Evolutionary conservation across 2,329 filamentous ascomycete genomes (phyloP), one percentile per base, ranked within the genome.

Genomic region (Penicillium sp.): DNA sequence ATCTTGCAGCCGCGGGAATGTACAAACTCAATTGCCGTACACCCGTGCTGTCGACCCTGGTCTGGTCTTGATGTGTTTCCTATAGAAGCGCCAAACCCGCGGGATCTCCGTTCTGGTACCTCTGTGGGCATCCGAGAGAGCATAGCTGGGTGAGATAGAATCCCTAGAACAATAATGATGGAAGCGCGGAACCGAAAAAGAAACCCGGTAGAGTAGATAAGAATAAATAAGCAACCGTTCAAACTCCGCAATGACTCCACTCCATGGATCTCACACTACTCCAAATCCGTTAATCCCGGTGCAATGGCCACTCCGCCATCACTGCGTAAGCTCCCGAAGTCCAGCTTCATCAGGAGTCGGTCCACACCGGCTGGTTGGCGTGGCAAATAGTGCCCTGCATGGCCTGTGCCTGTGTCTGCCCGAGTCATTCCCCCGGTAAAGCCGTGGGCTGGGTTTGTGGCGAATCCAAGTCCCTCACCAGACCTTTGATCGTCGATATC

Each of bases 321-420:
- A 16, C 54, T 59, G 29, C 64, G 61, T 26, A 66, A 70, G 59
- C 55, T 72, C 67, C 57, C 74, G 59, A 83, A 86, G 63, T 96
- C 92, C 66, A 97, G 78, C 79, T 96, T 96, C 91, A 96, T 96
- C 70, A 97, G 75, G 70, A 97, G 75, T 57, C 90, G 82, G 77
- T 96, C 92, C 46, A 97, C 86, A 1, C 92, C 90, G 0, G 91
- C 91, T 3, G 91, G 85, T 59, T 89, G 86, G 60, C 85, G 83
- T 1, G 91, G 89, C 29, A 88, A 81, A 71, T 91, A 96, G 60
- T 75, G 69, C 10, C 50, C 50, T 3, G 55, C 53, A 16, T 59
- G 43, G n/a, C 60, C 58, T 14, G 55, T 47, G 43, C 52, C 53
- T 33, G 43, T 21, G 19, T 45, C 21, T 19, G 21, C n/a, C 16